Percentiles rank a stretch among this genome's conserved stretches.
These are phyloP conservation scores for Luffa acutangula DNA, from an alignment of 306 rosid species.

Conservation along the genomic window DNA sequence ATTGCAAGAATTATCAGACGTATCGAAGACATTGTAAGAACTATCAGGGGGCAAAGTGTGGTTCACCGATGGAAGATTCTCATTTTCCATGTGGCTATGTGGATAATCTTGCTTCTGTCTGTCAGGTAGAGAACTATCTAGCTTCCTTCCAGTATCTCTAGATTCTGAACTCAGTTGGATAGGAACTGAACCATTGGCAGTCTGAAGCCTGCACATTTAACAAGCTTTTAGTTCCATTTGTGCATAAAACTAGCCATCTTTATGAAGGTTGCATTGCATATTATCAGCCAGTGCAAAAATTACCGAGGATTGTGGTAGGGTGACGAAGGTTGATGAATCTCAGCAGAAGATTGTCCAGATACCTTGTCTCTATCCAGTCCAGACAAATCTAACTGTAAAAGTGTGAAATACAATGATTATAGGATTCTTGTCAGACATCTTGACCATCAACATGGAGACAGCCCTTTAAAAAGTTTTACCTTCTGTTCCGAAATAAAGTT, in stretches of 20 bases:
- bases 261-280: slow-evolving; percentile 5
- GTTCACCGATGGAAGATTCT: slow-evolving; percentile 12
- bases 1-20: slow-evolving; percentile 20
- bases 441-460: slow-evolving; percentile 11
- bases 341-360: slow-evolving; percentile 77
- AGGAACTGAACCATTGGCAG: slow-evolving; percentile 25
- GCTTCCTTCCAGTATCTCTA: slow-evolving; percentile 30
- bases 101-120: slow-evolving; percentile 19
- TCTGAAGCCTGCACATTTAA: slow-evolving; percentile 34
- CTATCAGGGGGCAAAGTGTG: slow-evolving; percentile 8
- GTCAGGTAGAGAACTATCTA: slow-evolving; percentile 21
- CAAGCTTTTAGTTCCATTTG: slow-evolving; percentile 12
- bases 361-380: slow-evolving; percentile 65
- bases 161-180: slow-evolving; percentile 17
- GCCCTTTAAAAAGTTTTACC: slow-evolving; percentile 32
- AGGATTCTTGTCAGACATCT: slow-evolving; percentile 4
- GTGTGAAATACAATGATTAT: slow-evolving; percentile 11
- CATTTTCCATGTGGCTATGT: slow-evolving; percentile 11
- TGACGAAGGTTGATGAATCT: slow-evolving; percentile 27
- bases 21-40: slow-evolving; percentile 6
- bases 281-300: slow-evolving; percentile 8
- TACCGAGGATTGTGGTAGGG: slow-evolving; percentile 37
- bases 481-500: slow-evolving; percentile 71
- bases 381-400: slow-evolving; percentile 67
- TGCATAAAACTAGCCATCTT: slow-evolving; percentile 10